Conservation (phyloP, 2,329 filamentous ascomycete species). For the Chaetomiaceae sp. region DNA sequence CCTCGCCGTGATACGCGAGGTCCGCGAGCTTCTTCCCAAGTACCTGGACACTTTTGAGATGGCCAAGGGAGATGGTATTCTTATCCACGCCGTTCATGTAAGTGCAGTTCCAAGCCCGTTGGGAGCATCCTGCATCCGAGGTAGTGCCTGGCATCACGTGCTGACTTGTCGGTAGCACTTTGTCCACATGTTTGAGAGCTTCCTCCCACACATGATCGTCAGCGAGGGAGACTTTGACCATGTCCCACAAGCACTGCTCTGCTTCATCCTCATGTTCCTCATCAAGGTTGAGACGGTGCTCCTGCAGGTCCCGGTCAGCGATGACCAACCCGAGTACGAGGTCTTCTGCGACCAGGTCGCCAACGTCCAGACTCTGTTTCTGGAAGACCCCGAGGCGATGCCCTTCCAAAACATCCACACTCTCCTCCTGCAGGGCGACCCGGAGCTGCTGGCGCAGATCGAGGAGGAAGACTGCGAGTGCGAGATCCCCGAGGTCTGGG, state of each 20-base stretch:
- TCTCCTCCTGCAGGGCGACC: constrained; percentile 28
- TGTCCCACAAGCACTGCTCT: constrained; percentile 23
- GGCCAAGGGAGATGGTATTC: neutral
- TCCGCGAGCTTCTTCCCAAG: constrained; percentile 14
- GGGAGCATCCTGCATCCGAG: no score
- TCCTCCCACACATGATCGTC: neutral
- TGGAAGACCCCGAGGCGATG: neutral
- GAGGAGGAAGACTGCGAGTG: constrained; percentile 23
- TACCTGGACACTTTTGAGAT: constrained; percentile 16
- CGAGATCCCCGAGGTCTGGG: constrained; percentile 22
- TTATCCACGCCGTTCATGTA: constrained; percentile 1
- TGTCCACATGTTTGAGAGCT: neutral
- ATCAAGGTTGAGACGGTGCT: constrained; percentile 24
- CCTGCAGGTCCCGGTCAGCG: constrained; percentile 26
- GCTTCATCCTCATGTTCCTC: constrained; percentile 20
- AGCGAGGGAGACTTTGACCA: constrained; percentile 19
- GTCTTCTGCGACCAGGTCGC: constrained; percentile 18
- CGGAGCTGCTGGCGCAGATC: constrained; percentile 23
- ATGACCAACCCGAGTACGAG: constrained; percentile 23
- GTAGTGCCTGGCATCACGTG: no score
- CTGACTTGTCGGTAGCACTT: neutral
- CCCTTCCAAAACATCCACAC: constrained; percentile 25
- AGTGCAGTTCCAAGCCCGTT: no score
- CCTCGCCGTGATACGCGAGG: constrained; percentile 19
- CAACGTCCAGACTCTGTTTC: constrained; percentile 3